Conservation (phyloP, 805 yeast species). For the Danielia reshetovae region DNA sequence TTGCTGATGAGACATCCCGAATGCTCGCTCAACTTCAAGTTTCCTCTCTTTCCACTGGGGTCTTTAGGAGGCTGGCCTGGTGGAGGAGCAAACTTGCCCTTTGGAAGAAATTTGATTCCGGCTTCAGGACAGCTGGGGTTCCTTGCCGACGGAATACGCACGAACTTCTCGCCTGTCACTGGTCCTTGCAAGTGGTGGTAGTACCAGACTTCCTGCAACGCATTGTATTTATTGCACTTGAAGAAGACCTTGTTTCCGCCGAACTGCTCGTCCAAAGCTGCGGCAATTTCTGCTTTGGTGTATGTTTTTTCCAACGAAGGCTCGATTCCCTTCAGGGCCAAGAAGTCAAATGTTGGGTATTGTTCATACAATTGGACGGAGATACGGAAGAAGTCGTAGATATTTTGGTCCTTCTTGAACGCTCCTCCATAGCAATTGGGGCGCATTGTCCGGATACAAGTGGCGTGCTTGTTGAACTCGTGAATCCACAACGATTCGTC, state of each 20-base stretch:
- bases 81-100: constrained; percentile 30
- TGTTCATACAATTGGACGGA: constrained; percentile 29
- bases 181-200: constrained; percentile 24
- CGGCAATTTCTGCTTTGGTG: constrained; percentile 26
- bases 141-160: constrained; percentile 55
- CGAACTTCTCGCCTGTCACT: constrained; percentile 26
- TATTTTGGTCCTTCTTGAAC: constrained; percentile 19
- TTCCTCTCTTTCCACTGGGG: constrained; percentile 21
- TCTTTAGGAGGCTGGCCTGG: constrained; percentile 15
- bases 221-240: constrained; percentile 24
- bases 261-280: constrained; percentile 29
- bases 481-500: constrained; percentile 37
- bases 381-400: constrained; percentile 27
- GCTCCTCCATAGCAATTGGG: constrained; percentile 32
- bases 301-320: constrained; percentile 34
- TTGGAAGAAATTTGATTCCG: constrained; percentile 74
- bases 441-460: constrained; percentile 36
- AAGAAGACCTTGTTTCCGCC: constrained; percentile 32
- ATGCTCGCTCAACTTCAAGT: constrained; percentile 46
- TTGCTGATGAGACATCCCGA: constrained; percentile 77
- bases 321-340: constrained; percentile 31
- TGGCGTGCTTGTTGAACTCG: constrained; percentile 43
- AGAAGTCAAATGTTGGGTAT: constrained; percentile 35
- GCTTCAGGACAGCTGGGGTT: constrained; percentile 61
- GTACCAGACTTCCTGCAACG: constrained; percentile 25